Evolutionary conservation across 2,329 filamentous ascomycete genomes (phyloP).

Genomic region (Alternaria longipes): DNA sequence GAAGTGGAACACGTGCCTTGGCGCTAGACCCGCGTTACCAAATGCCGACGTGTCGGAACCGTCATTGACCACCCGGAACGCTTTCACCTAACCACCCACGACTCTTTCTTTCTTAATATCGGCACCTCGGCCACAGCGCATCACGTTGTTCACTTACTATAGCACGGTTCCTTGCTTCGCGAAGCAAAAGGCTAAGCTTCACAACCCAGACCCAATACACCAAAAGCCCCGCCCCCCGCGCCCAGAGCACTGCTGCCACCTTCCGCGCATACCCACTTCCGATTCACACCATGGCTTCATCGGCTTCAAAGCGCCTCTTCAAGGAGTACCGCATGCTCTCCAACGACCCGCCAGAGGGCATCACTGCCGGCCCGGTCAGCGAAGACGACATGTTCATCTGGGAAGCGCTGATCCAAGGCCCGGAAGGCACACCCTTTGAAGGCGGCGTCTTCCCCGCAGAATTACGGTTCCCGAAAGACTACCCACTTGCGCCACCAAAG

Average conservation of each 20-base stretch:
- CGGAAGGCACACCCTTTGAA: constrained; percentile 94
- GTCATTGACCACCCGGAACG: not conserved
- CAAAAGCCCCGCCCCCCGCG: not conserved
- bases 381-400: constrained; percentile 96
- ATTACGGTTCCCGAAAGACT: constrained; percentile 83
- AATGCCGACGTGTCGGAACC: constrained; percentile 24
- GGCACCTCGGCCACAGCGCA: not conserved
- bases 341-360: constrained; percentile 95
- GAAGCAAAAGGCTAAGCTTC: not conserved
- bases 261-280: not conserved
- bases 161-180: not conserved
- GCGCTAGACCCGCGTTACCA: constrained; percentile 18
- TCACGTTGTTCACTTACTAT: not conserved
- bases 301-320: constrained; percentile 80
- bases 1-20: constrained; percentile 12
- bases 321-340: constrained; percentile 96
- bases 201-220: not conserved
- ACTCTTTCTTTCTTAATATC: not conserved
- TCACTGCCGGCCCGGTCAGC: constrained; percentile 89
- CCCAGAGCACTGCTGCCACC: not conserved
- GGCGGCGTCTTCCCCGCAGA: constrained; percentile 92
- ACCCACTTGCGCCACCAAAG: constrained; percentile 86
- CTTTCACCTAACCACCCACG: not conserved
- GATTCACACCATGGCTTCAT: constrained; percentile 56
- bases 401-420: constrained; percentile 96